phyloP scores from a whole-genome alignment of 2,329 filamentous ascomycete genomes.

The Reticulascus tulasneorum region DNA sequence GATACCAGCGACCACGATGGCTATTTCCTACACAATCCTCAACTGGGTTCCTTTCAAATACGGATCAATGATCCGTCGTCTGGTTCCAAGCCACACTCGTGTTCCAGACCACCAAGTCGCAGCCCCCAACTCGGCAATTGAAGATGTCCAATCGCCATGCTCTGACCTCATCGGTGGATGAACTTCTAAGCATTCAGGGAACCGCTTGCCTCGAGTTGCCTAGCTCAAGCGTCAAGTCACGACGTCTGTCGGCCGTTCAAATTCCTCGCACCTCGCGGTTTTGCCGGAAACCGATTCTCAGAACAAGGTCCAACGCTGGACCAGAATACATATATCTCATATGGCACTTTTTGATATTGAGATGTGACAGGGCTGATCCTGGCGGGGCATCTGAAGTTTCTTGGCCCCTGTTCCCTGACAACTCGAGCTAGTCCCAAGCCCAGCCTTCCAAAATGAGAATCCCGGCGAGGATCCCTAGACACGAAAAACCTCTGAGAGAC shows the following conservation, averaged over 20 bases:
- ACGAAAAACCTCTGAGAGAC: conserved; percentile 7
- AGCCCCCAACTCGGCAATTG: no score
- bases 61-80: conserved; percentile 4
- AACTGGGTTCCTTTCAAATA: neutral
- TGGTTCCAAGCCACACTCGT: conserved; percentile 11
- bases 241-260: neutral
- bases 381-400: conserved; percentile 11
- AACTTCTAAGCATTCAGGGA: no score
- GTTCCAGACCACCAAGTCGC: no score
- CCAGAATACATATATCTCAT: conserved; percentile 6
- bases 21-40: neutral
- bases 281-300: no score
- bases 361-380: conserved; percentile 15
- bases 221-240: no score
- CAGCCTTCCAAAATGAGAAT: conserved; percentile 9
- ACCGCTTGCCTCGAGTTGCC: no score
- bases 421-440: conserved; percentile 7
- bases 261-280: no score
- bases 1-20: neutral
- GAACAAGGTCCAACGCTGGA: conserved; percentile 13
- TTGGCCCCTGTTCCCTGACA: conserved; percentile 12
- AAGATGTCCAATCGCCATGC: no score
- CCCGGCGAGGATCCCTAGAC: conserved; percentile 16
- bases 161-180: no score
- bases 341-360: conserved; percentile 5